A percentile compares a stretch with the other conserved stretches of the same genome.
phyloP scores from a whole-genome alignment of 164 flowering plant genomes.

The Annona squamosa region DNA sequence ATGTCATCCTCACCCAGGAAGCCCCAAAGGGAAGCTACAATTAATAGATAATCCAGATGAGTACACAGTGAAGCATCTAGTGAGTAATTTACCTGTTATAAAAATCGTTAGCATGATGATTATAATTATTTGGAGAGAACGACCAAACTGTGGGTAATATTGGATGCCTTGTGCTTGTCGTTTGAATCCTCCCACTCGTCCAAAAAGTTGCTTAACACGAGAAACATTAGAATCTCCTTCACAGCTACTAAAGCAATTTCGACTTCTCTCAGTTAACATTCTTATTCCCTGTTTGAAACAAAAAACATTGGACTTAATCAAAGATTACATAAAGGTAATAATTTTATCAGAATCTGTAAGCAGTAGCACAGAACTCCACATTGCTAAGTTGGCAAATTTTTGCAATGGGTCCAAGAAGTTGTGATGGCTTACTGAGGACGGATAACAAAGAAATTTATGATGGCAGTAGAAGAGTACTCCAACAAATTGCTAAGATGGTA shows the following conservation, averaged over 20 bases:
- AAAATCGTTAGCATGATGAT: conserved; percentile 52
- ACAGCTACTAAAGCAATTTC: conserved; percentile 8
- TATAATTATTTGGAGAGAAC: conserved; percentile 46
- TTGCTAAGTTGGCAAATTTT: no score
- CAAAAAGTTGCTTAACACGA: conserved; percentile 37
- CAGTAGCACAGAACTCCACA: no score
- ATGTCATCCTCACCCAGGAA: no score
- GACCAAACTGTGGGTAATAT: conserved; percentile 22
- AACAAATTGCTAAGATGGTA: no score
- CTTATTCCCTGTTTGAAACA: conserved; percentile 1
- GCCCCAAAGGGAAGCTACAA: not conserved
- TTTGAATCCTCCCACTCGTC: conserved; percentile 29
- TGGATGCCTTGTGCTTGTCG: conserved; percentile 39
- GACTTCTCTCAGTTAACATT: conserved; percentile 3
- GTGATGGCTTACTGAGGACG: no score
- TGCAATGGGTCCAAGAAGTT: no score
- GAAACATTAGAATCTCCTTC: conserved; percentile 5
- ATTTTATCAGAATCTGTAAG: no score
- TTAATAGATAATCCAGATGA: not conserved
- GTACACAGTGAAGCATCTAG: not conserved
- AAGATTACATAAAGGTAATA: not conserved
- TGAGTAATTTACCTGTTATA: conserved; percentile 46
- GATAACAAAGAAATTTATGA: no score
- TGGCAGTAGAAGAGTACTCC: no score
- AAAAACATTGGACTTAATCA: not conserved